These are phyloP conservation scores for Lactuca saligna DNA, from an alignment of 129 eudicot species.

Conservation along the genomic window DNA sequence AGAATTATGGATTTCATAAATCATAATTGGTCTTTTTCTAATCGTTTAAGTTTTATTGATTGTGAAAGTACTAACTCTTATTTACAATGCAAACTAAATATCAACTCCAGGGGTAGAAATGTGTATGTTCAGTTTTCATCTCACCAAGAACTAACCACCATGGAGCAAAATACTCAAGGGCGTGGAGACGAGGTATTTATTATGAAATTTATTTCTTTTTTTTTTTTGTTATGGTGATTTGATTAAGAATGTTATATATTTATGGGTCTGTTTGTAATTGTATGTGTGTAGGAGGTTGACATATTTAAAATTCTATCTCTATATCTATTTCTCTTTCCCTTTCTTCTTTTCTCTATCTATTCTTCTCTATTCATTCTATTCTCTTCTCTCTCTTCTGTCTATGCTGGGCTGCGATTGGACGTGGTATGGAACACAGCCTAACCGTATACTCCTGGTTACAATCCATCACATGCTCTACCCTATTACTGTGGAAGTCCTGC, in stretches of 20 bases:
- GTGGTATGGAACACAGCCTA: conserved; percentile 79
- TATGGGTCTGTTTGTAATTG: conserved; percentile 2
- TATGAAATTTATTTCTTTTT: no score
- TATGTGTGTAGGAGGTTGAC: conserved; percentile 38
- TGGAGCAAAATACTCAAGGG: conserved; percentile 93
- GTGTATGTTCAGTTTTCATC: conserved; percentile 94
- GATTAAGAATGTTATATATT: background rate
- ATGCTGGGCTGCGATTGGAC: conserved; percentile 63
- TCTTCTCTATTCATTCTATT: conserved; percentile 84
- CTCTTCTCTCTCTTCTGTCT: conserved; percentile 88
- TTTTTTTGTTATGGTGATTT: conserved; percentile 5
- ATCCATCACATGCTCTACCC: conserved; percentile 99
- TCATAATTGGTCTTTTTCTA: background rate
- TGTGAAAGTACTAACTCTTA: no score
- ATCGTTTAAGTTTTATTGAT: no score
- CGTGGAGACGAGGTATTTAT: conserved; percentile 80
- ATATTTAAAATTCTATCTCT: conserved; percentile 21
- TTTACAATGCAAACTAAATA: no score
- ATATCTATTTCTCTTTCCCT: conserved; percentile 22
- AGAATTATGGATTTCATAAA: background rate
- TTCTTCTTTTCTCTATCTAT: conserved; percentile 57
- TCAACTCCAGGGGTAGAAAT: conserved; percentile 88
- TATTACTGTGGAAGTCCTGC: conserved; percentile 98
- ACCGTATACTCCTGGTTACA: conserved; percentile 98
- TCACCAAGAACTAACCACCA: conserved; percentile 88